Evolutionary conservation across 176 grass and related monocot species (phyloP).

Genomic region (Alloteropsis semialata): DNA sequence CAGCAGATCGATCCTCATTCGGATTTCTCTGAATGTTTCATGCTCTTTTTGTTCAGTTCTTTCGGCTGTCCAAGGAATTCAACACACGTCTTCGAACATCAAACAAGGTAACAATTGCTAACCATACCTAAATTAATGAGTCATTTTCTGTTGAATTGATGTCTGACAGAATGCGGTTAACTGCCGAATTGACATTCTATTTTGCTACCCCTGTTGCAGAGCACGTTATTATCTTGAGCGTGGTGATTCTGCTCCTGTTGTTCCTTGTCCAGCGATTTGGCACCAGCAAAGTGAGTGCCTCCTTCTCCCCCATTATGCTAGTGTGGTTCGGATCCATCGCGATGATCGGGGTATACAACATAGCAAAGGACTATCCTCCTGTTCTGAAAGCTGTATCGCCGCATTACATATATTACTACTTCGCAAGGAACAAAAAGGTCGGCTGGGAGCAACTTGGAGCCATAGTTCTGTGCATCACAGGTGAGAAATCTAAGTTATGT

Average conservation of each 20-base stretch:
- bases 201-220: slow-evolving; percentile 24
- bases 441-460: slow-evolving; percentile 67
- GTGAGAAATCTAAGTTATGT: neutral
- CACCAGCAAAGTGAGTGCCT: slow-evolving; percentile 53
- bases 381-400: slow-evolving; percentile 59
- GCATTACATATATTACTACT: slow-evolving; percentile 64
- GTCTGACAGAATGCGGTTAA: too few relatives aligned
- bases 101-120: slow-evolving; percentile 27
- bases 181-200: neutral
- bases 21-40: neutral
- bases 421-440: slow-evolving; percentile 21
- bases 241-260: slow-evolving; percentile 48
- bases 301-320: slow-evolving; percentile 72
- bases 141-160: too few relatives aligned
- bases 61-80: slow-evolving; percentile 70
- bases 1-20: neutral
- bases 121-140: neutral
- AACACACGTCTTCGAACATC: slow-evolving; percentile 49
- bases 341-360: slow-evolving; percentile 55
- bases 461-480: slow-evolving; percentile 60
- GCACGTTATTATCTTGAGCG: slow-evolving; percentile 44
- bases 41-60: slow-evolving; percentile 45
- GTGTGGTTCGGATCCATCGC: slow-evolving; percentile 53
- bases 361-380: slow-evolving; percentile 40
- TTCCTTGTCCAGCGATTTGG: slow-evolving; percentile 61